phyloP scores from a whole-genome alignment of 257 asterid genomes.

The Nicotiana tomentosiformis region DNA sequence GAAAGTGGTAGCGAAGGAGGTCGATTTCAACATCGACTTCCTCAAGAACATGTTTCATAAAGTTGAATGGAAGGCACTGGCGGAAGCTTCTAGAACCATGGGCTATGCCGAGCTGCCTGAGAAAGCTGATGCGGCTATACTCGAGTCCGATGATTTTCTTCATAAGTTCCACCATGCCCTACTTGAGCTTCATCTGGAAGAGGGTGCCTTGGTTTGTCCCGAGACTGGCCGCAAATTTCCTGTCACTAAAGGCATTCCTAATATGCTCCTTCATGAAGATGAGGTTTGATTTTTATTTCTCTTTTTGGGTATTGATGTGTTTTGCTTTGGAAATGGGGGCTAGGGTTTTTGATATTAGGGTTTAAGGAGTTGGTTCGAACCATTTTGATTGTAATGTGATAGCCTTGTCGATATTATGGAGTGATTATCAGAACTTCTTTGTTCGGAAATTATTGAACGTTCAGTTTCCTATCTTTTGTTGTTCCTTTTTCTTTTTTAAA shows the following conservation, averaged over 20 bases:
- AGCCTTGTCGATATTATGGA: not conserved
- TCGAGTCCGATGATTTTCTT: slow-evolving; percentile 74
- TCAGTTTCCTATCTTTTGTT: not conserved
- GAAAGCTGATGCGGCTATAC: slow-evolving; percentile 56
- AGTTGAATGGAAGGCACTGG: slow-evolving; percentile 70
- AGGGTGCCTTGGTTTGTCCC: slow-evolving; percentile 82
- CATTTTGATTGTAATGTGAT: not conserved
- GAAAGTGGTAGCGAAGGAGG: slow-evolving; percentile 53
- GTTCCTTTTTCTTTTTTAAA: too few relatives aligned
- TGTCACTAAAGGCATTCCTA: slow-evolving; percentile 83
- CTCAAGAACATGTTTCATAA: slow-evolving; percentile 70
- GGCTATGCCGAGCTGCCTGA: slow-evolving; percentile 76
- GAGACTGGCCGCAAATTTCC: slow-evolving; percentile 83
- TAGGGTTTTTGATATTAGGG: slow-evolving; percentile 5
- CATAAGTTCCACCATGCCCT: slow-evolving; percentile 81
- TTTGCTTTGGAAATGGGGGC: slow-evolving; percentile 13
- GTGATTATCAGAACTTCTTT: not conserved
- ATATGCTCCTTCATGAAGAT: slow-evolving; percentile 90
- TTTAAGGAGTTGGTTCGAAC: not conserved
- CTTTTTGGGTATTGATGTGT: slow-evolving; percentile 1
- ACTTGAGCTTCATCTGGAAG: slow-evolving; percentile 87
- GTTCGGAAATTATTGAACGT: not conserved
- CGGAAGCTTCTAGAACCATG: slow-evolving; percentile 62
- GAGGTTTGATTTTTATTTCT: slow-evolving; percentile 44
- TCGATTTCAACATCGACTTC: slow-evolving; percentile 64